Evolutionary conservation across 495 filamentous ascomycete species (phyloP).

Genomic region (Penicillium paxilli): DNA sequence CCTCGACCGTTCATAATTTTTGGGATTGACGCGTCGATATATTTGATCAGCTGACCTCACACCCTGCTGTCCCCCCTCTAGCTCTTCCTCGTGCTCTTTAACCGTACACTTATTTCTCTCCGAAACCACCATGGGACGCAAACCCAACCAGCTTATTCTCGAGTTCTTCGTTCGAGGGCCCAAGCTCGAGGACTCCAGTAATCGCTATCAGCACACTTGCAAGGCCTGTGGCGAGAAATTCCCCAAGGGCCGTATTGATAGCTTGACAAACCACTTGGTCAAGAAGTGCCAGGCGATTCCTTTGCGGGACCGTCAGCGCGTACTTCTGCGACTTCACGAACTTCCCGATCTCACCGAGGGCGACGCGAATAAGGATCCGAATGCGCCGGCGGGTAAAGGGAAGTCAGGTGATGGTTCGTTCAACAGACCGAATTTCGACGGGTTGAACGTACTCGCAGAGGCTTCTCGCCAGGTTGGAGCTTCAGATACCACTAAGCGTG

Average conservation of each 20-base stretch:
- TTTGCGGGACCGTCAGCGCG: conserved; percentile 64
- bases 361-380: conserved; percentile 38
- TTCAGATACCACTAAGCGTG: conserved; percentile 45
- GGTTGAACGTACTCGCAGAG: conserved; percentile 78
- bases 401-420: conserved; percentile 41
- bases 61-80: too few species aligned
- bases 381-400: conserved; percentile 38
- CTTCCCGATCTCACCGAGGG: conserved; percentile 41
- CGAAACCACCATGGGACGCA: conserved; percentile 64
- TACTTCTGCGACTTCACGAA: conserved; percentile 59
- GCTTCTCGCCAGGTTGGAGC: conserved; percentile 70
- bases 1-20: not conserved
- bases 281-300: conserved; percentile 79
- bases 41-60: too few species aligned
- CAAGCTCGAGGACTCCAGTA: conserved; percentile 80
- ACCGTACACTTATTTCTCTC: not conserved
- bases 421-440: conserved; percentile 63
- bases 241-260: conserved; percentile 81
- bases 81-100: not conserved
- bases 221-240: conserved; percentile 82
- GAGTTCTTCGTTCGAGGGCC: conserved; percentile 81
- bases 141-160: conserved; percentile 77
- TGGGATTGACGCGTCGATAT: not conserved
- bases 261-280: conserved; percentile 70
- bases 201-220: conserved; percentile 85